Evolutionary conservation across 352 stramenopile species (phyloP).

Genomic region (Aphanomyces invadans): DNA sequence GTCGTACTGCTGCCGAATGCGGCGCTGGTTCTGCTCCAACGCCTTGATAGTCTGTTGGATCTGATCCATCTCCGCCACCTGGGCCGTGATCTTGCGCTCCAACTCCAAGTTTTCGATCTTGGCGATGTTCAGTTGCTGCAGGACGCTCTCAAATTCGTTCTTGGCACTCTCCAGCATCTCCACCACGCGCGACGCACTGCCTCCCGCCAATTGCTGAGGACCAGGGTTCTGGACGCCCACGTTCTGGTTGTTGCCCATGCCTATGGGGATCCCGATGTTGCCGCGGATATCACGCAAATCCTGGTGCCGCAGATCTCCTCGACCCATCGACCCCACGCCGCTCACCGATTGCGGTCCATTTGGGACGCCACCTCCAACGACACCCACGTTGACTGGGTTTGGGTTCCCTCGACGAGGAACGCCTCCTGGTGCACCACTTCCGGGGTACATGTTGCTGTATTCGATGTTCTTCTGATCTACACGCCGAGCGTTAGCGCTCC

Average conservation of each 20-base stretch:
- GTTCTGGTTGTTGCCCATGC: slow-evolving; percentile 8
- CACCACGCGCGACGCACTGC: slow-evolving; percentile 35
- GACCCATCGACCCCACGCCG: background rate
- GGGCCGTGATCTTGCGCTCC: slow-evolving; percentile 80
- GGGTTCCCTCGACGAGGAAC: slow-evolving; percentile 22
- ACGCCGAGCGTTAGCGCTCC: too few species aligned
- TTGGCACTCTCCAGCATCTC: slow-evolving; percentile 83
- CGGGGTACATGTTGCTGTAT: background rate
- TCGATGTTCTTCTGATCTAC: background rate
- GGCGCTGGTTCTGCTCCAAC: slow-evolving; percentile 72
- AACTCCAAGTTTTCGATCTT: slow-evolving; percentile 83
- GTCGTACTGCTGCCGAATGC: slow-evolving; percentile 78
- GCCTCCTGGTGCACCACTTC: slow-evolving; percentile 21
- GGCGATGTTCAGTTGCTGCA: slow-evolving; percentile 79
- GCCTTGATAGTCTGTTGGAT: slow-evolving; percentile 82
- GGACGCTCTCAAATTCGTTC: slow-evolving; percentile 67
- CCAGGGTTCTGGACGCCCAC: slow-evolving; percentile 8
- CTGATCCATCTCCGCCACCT: slow-evolving; percentile 84
- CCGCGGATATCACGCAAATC: slow-evolving; percentile 22
- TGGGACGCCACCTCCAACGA: slow-evolving; percentile 4
- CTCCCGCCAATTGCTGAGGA: background rate
- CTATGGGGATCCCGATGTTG: slow-evolving; percentile 9
- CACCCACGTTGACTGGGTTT: slow-evolving; percentile 11
- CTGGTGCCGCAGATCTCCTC: slow-evolving; percentile 6
- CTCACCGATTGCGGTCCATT: slow-evolving; percentile 14